Evolutionary conservation across 192 early-diverging fungal species (phyloP), one percentile per base, ranked within the genome.

Genomic region (Podila clonocystis): DNA sequence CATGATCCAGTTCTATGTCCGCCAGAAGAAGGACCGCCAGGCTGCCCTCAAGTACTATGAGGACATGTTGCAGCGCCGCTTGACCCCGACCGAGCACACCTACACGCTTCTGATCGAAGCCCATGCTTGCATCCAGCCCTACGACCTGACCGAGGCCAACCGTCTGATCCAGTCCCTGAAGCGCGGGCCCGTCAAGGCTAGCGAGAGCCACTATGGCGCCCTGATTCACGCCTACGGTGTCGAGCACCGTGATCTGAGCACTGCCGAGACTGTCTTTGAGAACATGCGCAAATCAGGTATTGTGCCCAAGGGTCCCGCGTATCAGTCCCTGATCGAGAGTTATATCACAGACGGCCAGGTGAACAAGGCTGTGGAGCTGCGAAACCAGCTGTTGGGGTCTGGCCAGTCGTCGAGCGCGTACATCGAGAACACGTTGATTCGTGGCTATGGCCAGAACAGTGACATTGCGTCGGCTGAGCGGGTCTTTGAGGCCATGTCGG

Each of bases 1-100:
- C 65, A 87, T 90, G 87, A 90, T 90, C 36, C 89, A 90, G 64
- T 90, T 89, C 63, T 89, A 90, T 78, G 84, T 86, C 4, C 87
- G 87, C 22, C 86, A 90, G 31, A 77, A 86, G 48, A 84, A 72
- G 38, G 75, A 86, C 63, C 87, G 89, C 11, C 63, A 74, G 30
- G 66, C 73, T 2, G 87, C 83, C 20, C 70, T 90, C 4, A 41
- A 68, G 17, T 90, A 85, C 71, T 90, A 85, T 57, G 77, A 80
- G 2, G 74, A 85, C 49, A 82, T 86, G 65, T 72, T 76, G 55
- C 65, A 76, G 38, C 82, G 79, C 28, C 73, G 85, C 12, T 67
- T 88, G 24, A 68, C 67, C 24, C 87, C 89, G 11, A 87, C 85
- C 13, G 79, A 83, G 8, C 86, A 90, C 36, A 89, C 89, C 9